These are phyloP conservation scores for Ceratobasidium sp. DNA, from an alignment of 1,284 basidiomycete genomes.

Conservation along the genomic window DNA sequence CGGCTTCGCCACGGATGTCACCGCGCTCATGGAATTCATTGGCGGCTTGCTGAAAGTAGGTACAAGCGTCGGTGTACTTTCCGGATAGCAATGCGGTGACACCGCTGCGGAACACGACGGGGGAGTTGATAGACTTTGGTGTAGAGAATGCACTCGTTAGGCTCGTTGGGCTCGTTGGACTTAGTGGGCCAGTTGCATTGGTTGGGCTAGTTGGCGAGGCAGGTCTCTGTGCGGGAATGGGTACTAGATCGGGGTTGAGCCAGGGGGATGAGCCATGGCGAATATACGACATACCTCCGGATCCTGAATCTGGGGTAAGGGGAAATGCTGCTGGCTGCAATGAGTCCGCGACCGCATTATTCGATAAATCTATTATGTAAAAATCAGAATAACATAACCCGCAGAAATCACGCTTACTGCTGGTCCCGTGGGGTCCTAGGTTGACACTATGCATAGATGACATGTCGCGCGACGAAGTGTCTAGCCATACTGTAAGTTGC, in stretches of 20 bases:
- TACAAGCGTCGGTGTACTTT: constrained; percentile 17
- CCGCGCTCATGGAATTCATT: not conserved
- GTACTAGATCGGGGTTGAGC: not conserved
- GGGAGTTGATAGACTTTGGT: not conserved
- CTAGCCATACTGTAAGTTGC: not conserved
- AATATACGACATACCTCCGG: not conserved
- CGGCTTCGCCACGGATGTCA: constrained; percentile 10
- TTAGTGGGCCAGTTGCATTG: not conserved
- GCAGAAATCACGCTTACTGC: not conserved
- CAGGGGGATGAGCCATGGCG: not conserved
- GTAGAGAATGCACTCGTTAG: not conserved
- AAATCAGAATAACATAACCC: not conserved
- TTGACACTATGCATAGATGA: not conserved
- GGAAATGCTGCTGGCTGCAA: not conserved
- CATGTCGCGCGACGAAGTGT: no score
- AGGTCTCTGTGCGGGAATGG: not conserved
- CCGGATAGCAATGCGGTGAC: constrained; percentile 22
- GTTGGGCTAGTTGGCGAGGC: not conserved
- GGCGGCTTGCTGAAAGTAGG: constrained; percentile 12
- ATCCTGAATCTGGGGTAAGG: not conserved
- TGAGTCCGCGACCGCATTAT: not conserved
- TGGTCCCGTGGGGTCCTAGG: not conserved
- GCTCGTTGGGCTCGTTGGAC: not conserved
- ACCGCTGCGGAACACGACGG: not conserved
- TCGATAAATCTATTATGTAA: not conserved